Evolutionary conservation across 2,329 filamentous ascomycete species (phyloP), one percentile per base, ranked within the genome.

Genomic region (Cladosporium sphaerospermum): DNA sequence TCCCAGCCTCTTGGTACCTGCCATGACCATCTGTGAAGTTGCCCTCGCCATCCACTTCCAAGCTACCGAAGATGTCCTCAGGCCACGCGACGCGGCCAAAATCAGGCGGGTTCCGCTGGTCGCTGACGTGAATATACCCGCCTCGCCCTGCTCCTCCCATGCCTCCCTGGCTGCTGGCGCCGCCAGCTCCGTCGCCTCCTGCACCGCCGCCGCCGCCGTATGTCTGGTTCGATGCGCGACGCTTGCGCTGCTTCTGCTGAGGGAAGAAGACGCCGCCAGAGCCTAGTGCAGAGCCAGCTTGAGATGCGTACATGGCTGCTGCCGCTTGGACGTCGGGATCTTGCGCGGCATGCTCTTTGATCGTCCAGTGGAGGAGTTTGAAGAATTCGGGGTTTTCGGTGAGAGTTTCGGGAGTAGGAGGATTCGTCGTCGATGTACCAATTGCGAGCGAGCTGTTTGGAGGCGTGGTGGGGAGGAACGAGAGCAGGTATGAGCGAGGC

Each of bases 51-150:
- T 84, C 80, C 4, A 85, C 78, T 65, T 85, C 81, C 19, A 85
- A 63, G 59, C 80, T 84, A 11, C 82, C 82, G 62, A 85, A 80
- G 46, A 85, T 85, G 67, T 85, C 82, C 63, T 85, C 82, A 0
- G 82, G 81, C 77, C 77, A 82, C 48, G 82, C 78, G 56, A 84
- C 83, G n/a, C 82, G 66, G 1, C 82, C 82, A 66, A 75, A 85
- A 55, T 85, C 82, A 2, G 82, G 81, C 34, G 81, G 80, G 56
- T 79, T 76, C 55, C 82, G 70, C 62, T 67, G 66, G 61, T 85
- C 82, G 36, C 77, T 82, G n/a, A 85, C 73, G 62, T 85, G 82
- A 39, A 85, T 79, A 70, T 77, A 83, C 1, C 82, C 82, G 16
- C 81, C 81, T 57, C 78, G 70, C 1, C 80, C 80, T 13, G 70